phyloP scores from a whole-genome alignment of 805 yeast genomes.

The Candida nitratophila region DNA sequence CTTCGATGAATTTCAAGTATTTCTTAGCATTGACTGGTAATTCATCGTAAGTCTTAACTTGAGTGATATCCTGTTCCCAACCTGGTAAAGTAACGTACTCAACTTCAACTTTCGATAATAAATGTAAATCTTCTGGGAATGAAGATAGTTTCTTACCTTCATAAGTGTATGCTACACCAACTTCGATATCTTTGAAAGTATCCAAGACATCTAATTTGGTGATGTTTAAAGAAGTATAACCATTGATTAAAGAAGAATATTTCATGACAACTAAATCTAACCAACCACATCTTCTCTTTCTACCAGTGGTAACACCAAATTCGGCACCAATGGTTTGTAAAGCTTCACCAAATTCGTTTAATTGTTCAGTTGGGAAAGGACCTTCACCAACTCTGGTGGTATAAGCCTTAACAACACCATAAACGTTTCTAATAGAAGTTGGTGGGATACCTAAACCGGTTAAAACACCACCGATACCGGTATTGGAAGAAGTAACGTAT shows the following conservation, averaged over 20 bases:
- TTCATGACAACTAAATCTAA: slow-evolving; percentile 90
- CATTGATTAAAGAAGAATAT: slow-evolving; percentile 87
- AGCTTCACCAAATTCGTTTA: slow-evolving; percentile 78
- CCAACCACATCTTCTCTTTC: slow-evolving; percentile 99
- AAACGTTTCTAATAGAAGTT: slow-evolving; percentile 64
- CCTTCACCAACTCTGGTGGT: slow-evolving; percentile 99
- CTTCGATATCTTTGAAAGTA: slow-evolving; percentile 78
- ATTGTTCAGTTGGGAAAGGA: slow-evolving; percentile 97
- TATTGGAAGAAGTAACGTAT: slow-evolving; percentile 89
- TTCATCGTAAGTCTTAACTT: slow-evolving; percentile 60
- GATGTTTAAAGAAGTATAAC: slow-evolving; percentile 89
- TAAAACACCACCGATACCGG: slow-evolving; percentile 96
- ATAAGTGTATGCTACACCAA: slow-evolving; percentile 77
- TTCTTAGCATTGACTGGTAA: slow-evolving; percentile 84
- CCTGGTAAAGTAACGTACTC: slow-evolving; percentile 90
- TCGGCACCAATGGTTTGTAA: slow-evolving; percentile 92
- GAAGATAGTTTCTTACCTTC: slow-evolving; percentile 68
- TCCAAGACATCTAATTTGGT: slow-evolving; percentile 95
- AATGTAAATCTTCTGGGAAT: slow-evolving; percentile 89
- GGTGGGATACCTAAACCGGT: slow-evolving; percentile 99
- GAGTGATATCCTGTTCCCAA: slow-evolving; percentile 82
- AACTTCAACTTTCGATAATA: slow-evolving; percentile 85
- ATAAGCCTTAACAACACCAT: slow-evolving; percentile 97
- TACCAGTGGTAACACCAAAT: slow-evolving; percentile 96
- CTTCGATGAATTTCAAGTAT: slow-evolving; percentile 81